Conservation (phyloP, 257 asterid species). For the Forsythia viridissima region DNA sequence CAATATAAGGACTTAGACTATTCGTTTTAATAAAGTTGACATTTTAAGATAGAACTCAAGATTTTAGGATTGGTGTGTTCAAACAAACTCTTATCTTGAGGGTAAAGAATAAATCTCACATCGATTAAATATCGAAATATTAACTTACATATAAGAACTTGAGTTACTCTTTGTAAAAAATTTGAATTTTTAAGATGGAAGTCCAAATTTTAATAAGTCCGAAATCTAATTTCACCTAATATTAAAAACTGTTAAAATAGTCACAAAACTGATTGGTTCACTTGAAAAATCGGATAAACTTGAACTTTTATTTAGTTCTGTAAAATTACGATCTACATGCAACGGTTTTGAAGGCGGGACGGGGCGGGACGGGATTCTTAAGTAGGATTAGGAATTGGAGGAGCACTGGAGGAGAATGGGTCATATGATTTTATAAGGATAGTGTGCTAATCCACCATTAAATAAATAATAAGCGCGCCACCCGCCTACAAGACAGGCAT, state of each 20-base stretch:
- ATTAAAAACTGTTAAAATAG: background rate
- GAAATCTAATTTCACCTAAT: background rate
- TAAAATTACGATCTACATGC: background rate
- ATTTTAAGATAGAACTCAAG: too few relatives aligned
- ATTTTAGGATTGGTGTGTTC: too few relatives aligned
- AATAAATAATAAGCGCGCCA: conserved; percentile 1
- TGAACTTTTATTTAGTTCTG: background rate
- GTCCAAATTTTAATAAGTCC: too few relatives aligned
- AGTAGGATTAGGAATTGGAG: background rate
- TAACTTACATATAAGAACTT: too few relatives aligned
- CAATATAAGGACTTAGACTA: too few relatives aligned
- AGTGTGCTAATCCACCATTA: background rate
- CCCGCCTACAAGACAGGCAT: conserved; percentile 11
- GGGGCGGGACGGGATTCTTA: background rate
- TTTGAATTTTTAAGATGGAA: too few relatives aligned
- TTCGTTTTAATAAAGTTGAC: too few relatives aligned
- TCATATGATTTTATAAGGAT: background rate
- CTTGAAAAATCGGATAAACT: background rate
- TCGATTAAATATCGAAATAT: too few relatives aligned
- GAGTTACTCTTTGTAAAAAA: too few relatives aligned
- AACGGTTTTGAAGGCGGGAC: background rate
- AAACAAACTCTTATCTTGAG: too few relatives aligned
- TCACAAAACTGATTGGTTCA: background rate
- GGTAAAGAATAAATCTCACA: too few relatives aligned
- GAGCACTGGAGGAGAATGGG: background rate